Evolutionary conservation across 768 basidiomycete genomes (phyloP), one percentile per base, ranked within the genome.

Genomic region (Pleurotus ostreatus): DNA sequence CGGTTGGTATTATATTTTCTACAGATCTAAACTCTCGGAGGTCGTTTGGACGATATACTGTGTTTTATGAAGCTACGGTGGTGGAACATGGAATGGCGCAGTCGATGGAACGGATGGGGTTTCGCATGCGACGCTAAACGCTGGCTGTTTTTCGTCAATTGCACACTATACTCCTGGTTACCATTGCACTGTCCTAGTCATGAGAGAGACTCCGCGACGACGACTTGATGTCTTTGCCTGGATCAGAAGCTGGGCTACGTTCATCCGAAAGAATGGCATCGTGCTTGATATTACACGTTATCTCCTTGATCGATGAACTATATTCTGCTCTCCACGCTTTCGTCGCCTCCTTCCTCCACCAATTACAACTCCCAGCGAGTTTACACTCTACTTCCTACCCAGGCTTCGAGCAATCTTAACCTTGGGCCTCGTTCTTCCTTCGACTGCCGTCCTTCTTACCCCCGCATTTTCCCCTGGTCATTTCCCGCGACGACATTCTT

Each of bases 251-350:
- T 53, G 51, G 51, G 13, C 25, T 52, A 18, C n/a, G 59, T 59
- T 55, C 59, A 48, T 56, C 49, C 59, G 57, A 62, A 48, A 62
- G 62, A 58, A 59, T 55, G 46, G 54, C 61, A 66, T 59, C 68
- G 62, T 66, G 63, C 62, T 64, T 61, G 63, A 62, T 46, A 55
- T 62, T 64, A 65, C 67, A 68, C 71, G 69, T 65, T 62, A 60
- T 71, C 71, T 77, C 69, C 76, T 75, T 69, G 76, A 78, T 78
- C 72, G 74, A 78, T 78, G 66, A 70, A 65, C 63, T 30, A 34
- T 49, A 30, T 49, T 49, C 48, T 49, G 37, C 48, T 26, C 22
- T 12, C 26, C 26, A 15, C 26, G n/a, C 16, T 25, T 47, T 13
- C 46, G 30, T 34, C 46, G 20, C 43, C 43, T n/a, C 46, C 20